Percentiles rank a stretch among this genome's conserved stretches.
phyloP scores from a whole-genome alignment of 164 flowering plant species.

The Macadamia tetraphylla region DNA sequence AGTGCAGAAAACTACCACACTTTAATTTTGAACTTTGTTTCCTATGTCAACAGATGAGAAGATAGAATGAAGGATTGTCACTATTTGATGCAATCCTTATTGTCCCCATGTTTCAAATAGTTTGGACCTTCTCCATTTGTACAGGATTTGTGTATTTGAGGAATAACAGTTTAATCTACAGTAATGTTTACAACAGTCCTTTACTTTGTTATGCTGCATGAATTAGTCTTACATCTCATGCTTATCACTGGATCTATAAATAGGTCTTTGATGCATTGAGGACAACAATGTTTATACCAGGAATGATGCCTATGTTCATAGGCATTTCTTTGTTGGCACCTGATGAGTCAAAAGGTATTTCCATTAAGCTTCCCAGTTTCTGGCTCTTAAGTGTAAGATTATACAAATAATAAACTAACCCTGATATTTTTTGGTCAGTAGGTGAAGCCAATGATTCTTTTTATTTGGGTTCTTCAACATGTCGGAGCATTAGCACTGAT shows the following conservation, averaged over 20 bases:
- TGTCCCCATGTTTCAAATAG: conserved; percentile 98
- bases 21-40: conserved; percentile 12
- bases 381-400: conserved; percentile 1
- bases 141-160: conserved; percentile 95
- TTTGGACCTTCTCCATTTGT: conserved; percentile 96
- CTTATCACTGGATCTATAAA: conserved; percentile 7
- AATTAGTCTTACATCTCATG: not conserved
- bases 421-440: conserved; percentile 35
- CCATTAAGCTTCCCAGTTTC: conserved; percentile 1
- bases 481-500: conserved; percentile 42
- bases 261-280: conserved; percentile 46
- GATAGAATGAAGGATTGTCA: conserved; percentile 92
- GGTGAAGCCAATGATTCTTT: conserved; percentile 60
- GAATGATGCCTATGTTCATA: conserved; percentile 76
- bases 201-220: not conserved
- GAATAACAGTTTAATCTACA: conserved; percentile 72
- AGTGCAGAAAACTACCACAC: not conserved
- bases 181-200: conserved; percentile 5
- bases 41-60: conserved; percentile 66
- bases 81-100: conserved; percentile 92
- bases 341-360: conserved; percentile 35
- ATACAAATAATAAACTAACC: conserved; percentile 1
- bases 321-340: conserved; percentile 98
- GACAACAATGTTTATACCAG: conserved; percentile 71
- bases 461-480: conserved; percentile 35